Conservation (phyloP, 257 asterid genomes). For the Nicotiana benthamiana region DNA sequence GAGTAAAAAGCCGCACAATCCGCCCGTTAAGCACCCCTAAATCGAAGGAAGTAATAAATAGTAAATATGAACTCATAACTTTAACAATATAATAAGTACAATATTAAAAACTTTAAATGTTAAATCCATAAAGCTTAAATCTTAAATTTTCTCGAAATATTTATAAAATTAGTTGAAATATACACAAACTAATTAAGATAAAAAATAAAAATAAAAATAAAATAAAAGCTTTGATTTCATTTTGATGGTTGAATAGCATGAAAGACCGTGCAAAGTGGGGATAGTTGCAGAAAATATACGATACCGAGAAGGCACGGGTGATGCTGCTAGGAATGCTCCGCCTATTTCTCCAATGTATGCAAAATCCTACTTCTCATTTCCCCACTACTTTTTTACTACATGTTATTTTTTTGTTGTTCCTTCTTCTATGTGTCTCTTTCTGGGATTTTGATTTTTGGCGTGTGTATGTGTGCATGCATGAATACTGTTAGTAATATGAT, state of each 20-base stretch:
- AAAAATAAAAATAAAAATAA: no score
- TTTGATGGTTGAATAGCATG: conserved; percentile 1
- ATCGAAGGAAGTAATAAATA: no score
- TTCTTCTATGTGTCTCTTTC: neutral
- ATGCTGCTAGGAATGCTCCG: conserved; percentile 17
- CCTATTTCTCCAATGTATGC: conserved; percentile 30
- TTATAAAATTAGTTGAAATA: no score
- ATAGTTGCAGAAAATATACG: neutral
- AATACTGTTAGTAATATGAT: neutral
- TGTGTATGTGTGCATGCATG: neutral
- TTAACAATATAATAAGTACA: no score
- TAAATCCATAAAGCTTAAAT: no score
- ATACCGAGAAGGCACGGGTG: conserved; percentile 36
- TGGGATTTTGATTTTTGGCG: neutral
- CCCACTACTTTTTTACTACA: conserved; percentile 10
- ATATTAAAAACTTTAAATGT: no score
- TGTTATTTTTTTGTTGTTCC: neutral
- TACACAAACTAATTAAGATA: no score
- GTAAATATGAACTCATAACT: no score
- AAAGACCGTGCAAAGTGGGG: conserved; percentile 20
- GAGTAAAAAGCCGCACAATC: no score
- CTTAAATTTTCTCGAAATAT: no score
- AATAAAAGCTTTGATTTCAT: no score
- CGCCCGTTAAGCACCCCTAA: no score
- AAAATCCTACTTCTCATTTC: conserved; percentile 22